phyloP scores from a whole-genome alignment of 495 filamentous ascomycete species.

The Xylaria intraflava region DNA sequence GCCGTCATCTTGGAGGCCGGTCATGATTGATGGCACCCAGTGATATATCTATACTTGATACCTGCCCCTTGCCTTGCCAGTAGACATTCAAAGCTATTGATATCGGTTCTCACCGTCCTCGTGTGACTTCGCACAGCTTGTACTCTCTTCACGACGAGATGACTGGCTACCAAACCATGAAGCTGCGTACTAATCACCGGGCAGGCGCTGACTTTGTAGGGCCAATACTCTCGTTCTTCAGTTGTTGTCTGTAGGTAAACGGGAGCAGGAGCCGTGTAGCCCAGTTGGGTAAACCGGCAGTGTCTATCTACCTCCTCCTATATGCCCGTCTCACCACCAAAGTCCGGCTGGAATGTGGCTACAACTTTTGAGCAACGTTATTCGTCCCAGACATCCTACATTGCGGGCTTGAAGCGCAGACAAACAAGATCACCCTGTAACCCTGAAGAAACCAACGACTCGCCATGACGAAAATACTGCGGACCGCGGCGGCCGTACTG shows the following conservation, averaged over 20 bases:
- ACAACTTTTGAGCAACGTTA: not conserved
- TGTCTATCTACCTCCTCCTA: not conserved
- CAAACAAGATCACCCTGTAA: not conserved
- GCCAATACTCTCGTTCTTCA: not conserved
- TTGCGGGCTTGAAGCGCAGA: not conserved
- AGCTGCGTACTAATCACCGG: not conserved
- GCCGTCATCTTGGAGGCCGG: no score
- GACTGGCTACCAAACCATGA: not conserved
- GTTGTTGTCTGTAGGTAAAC: not conserved
- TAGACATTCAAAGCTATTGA: not conserved
- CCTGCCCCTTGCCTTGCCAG: not conserved
- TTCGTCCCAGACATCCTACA: not conserved
- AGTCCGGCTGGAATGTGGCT: not conserved
- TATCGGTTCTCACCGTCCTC: not conserved
- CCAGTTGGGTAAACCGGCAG: not conserved
- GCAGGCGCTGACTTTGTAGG: not conserved
- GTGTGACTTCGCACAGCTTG: not conserved
- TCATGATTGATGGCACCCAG: not conserved
- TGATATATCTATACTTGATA: not conserved
- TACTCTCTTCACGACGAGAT: not conserved
- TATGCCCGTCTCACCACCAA: not conserved
- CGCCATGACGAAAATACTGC: not conserved
- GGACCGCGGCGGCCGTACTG: not conserved
- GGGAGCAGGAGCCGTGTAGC: not conserved
- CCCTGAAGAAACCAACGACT: not conserved